Conservation (phyloP, 2,329 filamentous ascomycete species). For the Xylariaceae sp. region DNA sequence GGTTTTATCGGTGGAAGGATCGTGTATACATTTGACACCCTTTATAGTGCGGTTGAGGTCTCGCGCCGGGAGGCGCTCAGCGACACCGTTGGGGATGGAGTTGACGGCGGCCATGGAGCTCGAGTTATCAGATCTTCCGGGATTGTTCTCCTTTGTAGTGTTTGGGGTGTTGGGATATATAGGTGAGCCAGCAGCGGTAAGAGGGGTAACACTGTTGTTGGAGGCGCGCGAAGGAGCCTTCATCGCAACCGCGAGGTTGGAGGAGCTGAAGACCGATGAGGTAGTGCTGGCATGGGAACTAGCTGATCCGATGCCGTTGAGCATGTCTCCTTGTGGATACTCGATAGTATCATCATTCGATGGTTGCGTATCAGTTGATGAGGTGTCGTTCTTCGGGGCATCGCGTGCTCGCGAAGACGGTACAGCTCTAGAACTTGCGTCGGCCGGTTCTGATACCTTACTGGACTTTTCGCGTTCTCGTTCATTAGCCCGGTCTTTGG, state of each 20-base stretch:
- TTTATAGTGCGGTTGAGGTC: conserved; percentile 50
- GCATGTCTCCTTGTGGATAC: conserved; percentile 58
- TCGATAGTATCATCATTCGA: conserved; percentile 51
- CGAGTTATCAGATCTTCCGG: conserved; percentile 33
- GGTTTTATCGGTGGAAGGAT: conserved; percentile 41
- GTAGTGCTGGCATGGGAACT: conserved; percentile 67
- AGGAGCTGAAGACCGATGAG: conserved; percentile 65
- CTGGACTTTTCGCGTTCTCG: conserved; percentile 56
- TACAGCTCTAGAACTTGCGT: conserved; percentile 22
- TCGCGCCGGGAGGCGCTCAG: conserved; percentile 50
- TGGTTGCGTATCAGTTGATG: conserved; percentile 32
- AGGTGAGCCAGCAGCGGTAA: conserved; percentile 50
- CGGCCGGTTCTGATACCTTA: conserved; percentile 24
- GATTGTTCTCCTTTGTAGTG: conserved; percentile 49
- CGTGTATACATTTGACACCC: conserved; percentile 57
- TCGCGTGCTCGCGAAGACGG: conserved; percentile 28
- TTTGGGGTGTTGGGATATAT: conserved; percentile 40
- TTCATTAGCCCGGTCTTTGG: conserved; percentile 55
- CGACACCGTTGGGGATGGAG: conserved; percentile 19
- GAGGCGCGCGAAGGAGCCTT: conserved; percentile 35
- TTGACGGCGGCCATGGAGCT: conserved; percentile 26
- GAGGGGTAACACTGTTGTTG: conserved; percentile 46
- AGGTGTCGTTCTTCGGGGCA: conserved; percentile 29
- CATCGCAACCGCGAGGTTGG: conserved; percentile 37
- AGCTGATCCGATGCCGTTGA: conserved; percentile 67